Evolutionary conservation across 2,329 filamentous ascomycete genomes (phyloP), one percentile per base, ranked within the genome.

Genomic region (Calonectria pseudoturangicola): DNA sequence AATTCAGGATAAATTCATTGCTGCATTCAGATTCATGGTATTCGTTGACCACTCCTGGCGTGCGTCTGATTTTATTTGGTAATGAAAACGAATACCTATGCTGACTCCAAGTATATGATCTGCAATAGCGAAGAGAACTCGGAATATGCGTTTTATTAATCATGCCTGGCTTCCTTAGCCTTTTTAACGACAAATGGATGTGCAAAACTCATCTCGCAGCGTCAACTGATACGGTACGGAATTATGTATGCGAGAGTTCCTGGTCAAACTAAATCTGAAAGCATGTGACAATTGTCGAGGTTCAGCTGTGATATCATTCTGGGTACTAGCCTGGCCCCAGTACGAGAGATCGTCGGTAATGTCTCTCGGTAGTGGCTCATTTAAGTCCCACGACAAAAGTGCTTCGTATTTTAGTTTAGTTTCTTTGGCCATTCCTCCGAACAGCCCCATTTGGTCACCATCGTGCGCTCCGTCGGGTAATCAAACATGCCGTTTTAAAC

Each of bases 381-480:
- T 5, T 9, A 58, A 16, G 30, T 27, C 21, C n/a, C 33, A 5
- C 5, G 3, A 36, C 30, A 39, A 58, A 58, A 58, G 10, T 39
- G 10, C 54, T 21, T n/a, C 21, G 21, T 58, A 13, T 27, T 58
- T 54, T 18, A 28, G 27, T 15, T 36, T 25, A 39, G 33, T 58
- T 58, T 58, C n/a, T 33, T 58, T 36, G 33, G 54, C 54, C 54
- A 58, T 39, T 58, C 54, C 30, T 39, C 5, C 15, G 54, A 58
- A 39, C 33, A 6, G 12, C 54, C n/a, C 7, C 33, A 25, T 25
- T 15, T 13, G 12, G 25, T 39, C 18, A 30, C n/a, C 10, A 58
- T 39, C 54, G 15, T 58, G 30, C 30, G 21, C 21, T 39, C 50
- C 12, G 27, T 54, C 33, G n/a, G 54, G 54, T 58, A 33, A 58